Conservation (phyloP, 2,329 filamentous ascomycete species). For the Colletotrichum chlorophyti region DNA sequence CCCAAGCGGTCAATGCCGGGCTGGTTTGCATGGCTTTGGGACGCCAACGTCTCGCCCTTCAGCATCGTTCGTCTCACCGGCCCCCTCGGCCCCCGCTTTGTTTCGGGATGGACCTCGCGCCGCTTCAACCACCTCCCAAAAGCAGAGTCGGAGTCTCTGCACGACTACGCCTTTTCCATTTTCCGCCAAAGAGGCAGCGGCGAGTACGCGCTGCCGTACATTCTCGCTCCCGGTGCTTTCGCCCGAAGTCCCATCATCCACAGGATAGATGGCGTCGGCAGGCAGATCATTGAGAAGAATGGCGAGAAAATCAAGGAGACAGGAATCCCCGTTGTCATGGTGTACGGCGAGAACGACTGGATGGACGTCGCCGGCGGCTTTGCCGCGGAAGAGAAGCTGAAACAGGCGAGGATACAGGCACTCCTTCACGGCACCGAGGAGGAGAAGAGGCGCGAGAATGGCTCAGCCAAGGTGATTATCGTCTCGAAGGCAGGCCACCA, state of each 20-base stretch:
- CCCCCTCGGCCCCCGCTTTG: conserved; percentile 87
- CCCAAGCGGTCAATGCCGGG: conserved; percentile 70
- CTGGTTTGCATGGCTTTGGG: conserved; percentile 95
- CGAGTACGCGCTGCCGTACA: conserved; percentile 91
- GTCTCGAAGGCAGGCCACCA: conserved; percentile 69
- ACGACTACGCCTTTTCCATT: conserved; percentile 92
- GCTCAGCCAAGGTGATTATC: conserved; percentile 81
- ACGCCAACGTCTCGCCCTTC: conserved; percentile 95
- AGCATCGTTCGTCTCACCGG: conserved; percentile 87
- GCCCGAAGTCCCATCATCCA: conserved; percentile 87
- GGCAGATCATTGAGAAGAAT: conserved; percentile 61
- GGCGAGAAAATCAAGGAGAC: conserved; percentile 51
- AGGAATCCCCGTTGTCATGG: conserved; percentile 84
- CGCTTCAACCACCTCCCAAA: conserved; percentile 88
- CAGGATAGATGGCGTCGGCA: conserved; percentile 83
- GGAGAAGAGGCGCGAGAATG: conserved; percentile 76
- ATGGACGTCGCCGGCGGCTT: conserved; percentile 93
- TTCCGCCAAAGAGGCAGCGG: conserved; percentile 92
- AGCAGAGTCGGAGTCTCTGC: conserved; percentile 82
- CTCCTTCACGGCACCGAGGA: conserved; percentile 69
- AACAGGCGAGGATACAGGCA: conserved; percentile 66
- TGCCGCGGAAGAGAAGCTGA: conserved; percentile 80
- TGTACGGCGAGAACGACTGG: conserved; percentile 99
- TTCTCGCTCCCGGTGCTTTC: conserved; percentile 92
- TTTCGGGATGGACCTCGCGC: conserved; percentile 93